Percentiles rank a stretch among this genome's conserved stretches.
Conservation (phyloP, 768 basidiomycete species). For the Tylopilus subfusipes region DNA sequence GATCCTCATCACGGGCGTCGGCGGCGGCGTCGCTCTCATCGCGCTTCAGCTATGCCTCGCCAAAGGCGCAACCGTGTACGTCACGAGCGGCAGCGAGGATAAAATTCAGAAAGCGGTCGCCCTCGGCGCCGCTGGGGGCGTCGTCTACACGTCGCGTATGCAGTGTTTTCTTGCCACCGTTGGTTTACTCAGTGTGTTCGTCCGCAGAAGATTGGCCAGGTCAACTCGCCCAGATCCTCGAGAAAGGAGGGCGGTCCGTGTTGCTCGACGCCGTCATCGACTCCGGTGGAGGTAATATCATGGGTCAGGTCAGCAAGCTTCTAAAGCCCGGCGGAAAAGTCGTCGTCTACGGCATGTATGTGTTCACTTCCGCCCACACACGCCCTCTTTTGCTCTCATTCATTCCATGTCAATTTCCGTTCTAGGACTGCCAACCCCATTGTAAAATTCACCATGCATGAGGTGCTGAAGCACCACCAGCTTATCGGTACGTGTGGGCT, state of each 20-base stretch:
- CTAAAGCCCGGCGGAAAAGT: constrained; percentile 58
- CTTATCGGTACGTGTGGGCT: constrained; percentile 53
- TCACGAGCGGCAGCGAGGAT: constrained; percentile 65
- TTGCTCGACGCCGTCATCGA: constrained; percentile 63
- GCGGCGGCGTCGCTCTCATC: constrained; percentile 79
- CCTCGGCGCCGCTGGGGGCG: constrained; percentile 76
- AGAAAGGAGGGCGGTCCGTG: constrained; percentile 22
- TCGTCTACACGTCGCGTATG: constrained; percentile 66
- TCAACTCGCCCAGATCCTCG: constrained; percentile 43
- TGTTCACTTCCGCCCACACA: neutral
- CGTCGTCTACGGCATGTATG: constrained; percentile 64
- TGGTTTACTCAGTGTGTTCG: neutral
- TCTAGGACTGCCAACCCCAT: constrained; percentile 58
- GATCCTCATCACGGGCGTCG: constrained; percentile 77
- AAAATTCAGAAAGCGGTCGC: constrained; percentile 66
- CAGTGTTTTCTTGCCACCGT: neutral
- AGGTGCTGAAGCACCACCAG: constrained; percentile 71
- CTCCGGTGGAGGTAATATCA: constrained; percentile 66
- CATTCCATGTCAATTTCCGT: constrained; percentile 13
- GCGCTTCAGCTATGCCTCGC: constrained; percentile 75
- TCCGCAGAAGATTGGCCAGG: constrained; percentile 49
- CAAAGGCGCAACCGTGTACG: constrained; percentile 75
- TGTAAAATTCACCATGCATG: constrained; percentile 70
- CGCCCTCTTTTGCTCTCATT: neutral
- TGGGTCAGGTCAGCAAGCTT: constrained; percentile 43